Conservation (phyloP, 164 flowering plant species). For the Buxus sempervirens region DNA sequence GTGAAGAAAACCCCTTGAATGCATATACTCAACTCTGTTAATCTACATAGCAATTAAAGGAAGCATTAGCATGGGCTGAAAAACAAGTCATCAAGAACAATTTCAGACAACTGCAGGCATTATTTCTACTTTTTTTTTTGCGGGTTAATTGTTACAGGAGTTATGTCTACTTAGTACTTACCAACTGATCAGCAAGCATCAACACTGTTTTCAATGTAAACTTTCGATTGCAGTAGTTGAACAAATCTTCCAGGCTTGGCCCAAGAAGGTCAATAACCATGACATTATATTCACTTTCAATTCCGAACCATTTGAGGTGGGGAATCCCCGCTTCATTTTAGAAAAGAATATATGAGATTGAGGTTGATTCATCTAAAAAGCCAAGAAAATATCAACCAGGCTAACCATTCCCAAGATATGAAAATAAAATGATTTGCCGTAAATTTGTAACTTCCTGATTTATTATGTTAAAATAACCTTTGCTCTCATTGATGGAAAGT, state of each 20-base stretch:
- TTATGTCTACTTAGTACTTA: too few species aligned
- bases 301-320: conserved; percentile 59
- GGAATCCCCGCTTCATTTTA: conserved; percentile 56
- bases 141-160: too few species aligned
- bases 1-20: conserved; percentile 47
- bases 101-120: background rate
- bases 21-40: conserved; percentile 48
- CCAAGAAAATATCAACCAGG: conserved; percentile 1
- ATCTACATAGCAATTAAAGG: conserved; percentile 23
- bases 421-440: too few species aligned
- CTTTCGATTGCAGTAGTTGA: conserved; percentile 58
- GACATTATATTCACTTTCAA: conserved; percentile 54
- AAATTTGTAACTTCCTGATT: background rate
- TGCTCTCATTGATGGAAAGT: background rate
- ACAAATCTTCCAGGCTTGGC: conserved; percentile 68
- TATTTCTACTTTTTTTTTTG: too few species aligned
- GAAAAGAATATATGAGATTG: conserved; percentile 3
- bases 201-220: conserved; percentile 59
- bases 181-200: conserved; percentile 79
- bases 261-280: conserved; percentile 69
- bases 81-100: background rate
- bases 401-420: too few species aligned
- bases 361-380: background rate
- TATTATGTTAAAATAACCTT: background rate
- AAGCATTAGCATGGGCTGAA: background rate